Base-by-base conservation (phyloP, 148 eudicot species). In the Vaccinium macrocarpon region DNA sequence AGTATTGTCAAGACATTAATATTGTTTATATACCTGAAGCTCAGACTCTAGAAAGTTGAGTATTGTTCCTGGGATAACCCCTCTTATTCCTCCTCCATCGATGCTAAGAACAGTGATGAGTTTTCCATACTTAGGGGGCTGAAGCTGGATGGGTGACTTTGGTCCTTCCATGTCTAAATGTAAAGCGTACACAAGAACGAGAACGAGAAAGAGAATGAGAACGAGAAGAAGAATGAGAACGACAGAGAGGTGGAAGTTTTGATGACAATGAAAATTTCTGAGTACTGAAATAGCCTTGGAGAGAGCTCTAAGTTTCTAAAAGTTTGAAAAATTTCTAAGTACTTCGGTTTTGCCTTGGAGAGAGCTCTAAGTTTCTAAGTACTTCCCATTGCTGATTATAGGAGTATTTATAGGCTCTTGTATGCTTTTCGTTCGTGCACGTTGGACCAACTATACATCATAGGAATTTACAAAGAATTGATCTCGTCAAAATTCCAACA, bases 41-140 rank as follows among this genome's bases (percentile, higher is more conserved):
- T 84, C 66, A 84, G 82, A 38, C 42, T 38, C 42, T 38, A 38
- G 42, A 38, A 38, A 38, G 42, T 38, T 38, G 42, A 38, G 42
- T 29, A 84, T 55, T 61, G 78, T 73, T 52, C 80, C 82, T 21
- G 86, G 86, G 57, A 84, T 84, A 50, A 84, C 19, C 25, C 86
- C 86, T 79, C 86, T 72, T 50, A 84, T 46, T 14, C 86, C 86
- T 70, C 86, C 86, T 49, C 86, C 86, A 59, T 84, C 82, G 29
- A 84, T 84, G 55, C 86, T 84, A 2, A 84, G 71, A 35, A 84
- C 53, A 23, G 86, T 77, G 53, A 84, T 53, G 13, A 84, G 64
- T 56, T 84, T 62, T 23, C 85, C 85, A 32, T 83, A 83, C 21
- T 61, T 83, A 52, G 85, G 81, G 21, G 85, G 85, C 72, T 48